Evolutionary conservation across 140 eudicot genomes (phyloP).

Genomic region (Anethum foeniculum): DNA sequence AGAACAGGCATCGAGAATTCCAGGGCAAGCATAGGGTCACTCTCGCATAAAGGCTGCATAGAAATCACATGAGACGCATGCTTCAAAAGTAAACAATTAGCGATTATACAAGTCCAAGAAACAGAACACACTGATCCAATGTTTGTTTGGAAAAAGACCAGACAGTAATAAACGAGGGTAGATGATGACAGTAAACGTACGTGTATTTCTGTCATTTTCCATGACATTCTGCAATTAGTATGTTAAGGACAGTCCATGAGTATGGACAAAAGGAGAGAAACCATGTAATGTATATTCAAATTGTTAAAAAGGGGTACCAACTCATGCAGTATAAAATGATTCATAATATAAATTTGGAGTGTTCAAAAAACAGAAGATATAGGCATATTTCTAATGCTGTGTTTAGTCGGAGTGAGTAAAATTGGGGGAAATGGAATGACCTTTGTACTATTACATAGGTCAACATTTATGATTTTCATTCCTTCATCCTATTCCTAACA

Average conservation of each 20-base stretch:
- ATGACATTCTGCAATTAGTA: background rate
- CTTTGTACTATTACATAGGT: background rate
- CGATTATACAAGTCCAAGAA: background rate
- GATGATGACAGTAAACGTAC: background rate
- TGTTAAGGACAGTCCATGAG: background rate
- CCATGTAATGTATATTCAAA: background rate
- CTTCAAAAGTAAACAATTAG: constrained; percentile 46
- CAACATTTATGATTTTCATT: no score
- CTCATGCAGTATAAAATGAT: background rate
- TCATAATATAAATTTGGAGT: background rate
- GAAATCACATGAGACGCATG: constrained; percentile 27
- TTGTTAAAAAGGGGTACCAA: background rate
- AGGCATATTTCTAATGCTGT: background rate
- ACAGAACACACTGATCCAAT: background rate
- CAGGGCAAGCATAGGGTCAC: constrained; percentile 94
- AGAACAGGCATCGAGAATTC: constrained; percentile 88
- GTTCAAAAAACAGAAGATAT: background rate
- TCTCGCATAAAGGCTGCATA: constrained; percentile 90
- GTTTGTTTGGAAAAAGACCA: background rate
- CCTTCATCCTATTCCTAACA: background rate
- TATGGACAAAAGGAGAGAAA: background rate
- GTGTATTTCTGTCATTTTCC: background rate
- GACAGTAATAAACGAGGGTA: background rate
- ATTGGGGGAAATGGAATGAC: background rate
- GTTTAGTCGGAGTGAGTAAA: background rate